Conservation (phyloP, 2,329 filamentous ascomycete genomes). For the Epichloe sp. region DNA sequence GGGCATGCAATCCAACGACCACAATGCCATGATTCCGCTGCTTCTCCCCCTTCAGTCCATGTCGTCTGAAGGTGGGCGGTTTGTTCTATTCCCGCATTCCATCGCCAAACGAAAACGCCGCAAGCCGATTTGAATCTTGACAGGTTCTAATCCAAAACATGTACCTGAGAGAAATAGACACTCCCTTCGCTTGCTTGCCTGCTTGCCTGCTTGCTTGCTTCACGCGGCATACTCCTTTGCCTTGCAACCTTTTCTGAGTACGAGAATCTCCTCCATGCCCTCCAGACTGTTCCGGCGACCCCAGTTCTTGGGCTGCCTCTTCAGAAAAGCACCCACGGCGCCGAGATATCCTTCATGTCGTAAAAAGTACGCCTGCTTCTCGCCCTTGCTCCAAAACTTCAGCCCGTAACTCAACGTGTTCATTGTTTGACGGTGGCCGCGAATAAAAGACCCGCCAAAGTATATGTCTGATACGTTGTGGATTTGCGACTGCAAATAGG, state of each 20-base stretch:
- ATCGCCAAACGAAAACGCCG: background rate
- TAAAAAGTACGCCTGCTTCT: conserved; percentile 91
- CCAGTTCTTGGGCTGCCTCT: conserved; percentile 83
- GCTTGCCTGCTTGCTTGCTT: background rate
- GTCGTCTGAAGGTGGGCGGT: background rate
- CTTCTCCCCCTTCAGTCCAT: background rate
- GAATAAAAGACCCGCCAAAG: conserved; percentile 94
- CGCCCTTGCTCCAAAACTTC: conserved; percentile 90
- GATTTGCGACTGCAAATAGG: conserved; percentile 92
- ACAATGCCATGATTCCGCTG: too few relatives aligned
- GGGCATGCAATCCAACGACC: too few relatives aligned
- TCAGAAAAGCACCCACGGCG: conserved; percentile 85
- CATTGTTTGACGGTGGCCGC: conserved; percentile 93
- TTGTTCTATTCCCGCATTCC: background rate
- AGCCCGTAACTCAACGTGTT: conserved; percentile 95
- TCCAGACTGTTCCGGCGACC: conserved; percentile 71
- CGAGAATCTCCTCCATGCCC: conserved; percentile 22
- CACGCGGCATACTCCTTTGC: conserved; percentile 4
- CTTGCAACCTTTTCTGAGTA: conserved; percentile 14
- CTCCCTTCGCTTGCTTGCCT: background rate
- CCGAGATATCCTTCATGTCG: conserved; percentile 93
- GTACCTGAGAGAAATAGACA: background rate
- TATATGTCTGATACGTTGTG: conserved; percentile 88
- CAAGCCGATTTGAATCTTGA: background rate
- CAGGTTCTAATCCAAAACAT: too few relatives aligned